A percentile compares a stretch with the other conserved stretches of the same genome.
Conservation (phyloP, 2,329 filamentous ascomycete genomes). For the Paecilomyces dactylethromorphus region DNA sequence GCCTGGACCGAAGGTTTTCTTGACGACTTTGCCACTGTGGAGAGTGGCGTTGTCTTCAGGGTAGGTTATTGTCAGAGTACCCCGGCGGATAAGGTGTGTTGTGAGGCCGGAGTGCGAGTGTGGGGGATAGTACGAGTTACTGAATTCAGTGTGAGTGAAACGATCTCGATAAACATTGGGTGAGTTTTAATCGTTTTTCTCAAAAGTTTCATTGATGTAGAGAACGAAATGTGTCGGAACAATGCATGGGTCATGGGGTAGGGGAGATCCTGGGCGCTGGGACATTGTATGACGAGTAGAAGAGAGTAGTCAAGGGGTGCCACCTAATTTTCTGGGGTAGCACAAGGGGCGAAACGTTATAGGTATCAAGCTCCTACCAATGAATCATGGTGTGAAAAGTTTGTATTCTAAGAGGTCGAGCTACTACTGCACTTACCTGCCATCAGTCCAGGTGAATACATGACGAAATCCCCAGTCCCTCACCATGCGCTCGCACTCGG, state of each 20-base stretch:
- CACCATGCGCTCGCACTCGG: conserved; percentile 49
- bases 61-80: conserved; percentile 52
- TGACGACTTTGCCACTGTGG: conserved; percentile 26
- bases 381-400: neutral
- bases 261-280: too few species aligned
- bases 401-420: neutral
- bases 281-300: neutral
- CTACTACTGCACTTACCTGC: conserved; percentile 37
- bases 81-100: conserved; percentile 54
- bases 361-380: neutral
- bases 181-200: neutral
- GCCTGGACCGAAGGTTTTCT: conserved; percentile 51
- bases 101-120: conserved; percentile 51
- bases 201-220: too few species aligned
- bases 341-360: neutral
- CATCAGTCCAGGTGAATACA: conserved; percentile 58
- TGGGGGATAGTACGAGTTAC: conserved; percentile 54
- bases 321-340: neutral
- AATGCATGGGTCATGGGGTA: neutral
- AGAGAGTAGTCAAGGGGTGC: neutral
- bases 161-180: neutral
- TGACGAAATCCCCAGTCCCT: conserved; percentile 52
- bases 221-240: neutral
- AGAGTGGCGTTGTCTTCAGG: conserved; percentile 40
- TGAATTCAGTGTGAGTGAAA: conserved; percentile 16